phyloP scores from a whole-genome alignment of 2,329 filamentous ascomycete genomes.

The Xylariomycetidae sp. region DNA sequence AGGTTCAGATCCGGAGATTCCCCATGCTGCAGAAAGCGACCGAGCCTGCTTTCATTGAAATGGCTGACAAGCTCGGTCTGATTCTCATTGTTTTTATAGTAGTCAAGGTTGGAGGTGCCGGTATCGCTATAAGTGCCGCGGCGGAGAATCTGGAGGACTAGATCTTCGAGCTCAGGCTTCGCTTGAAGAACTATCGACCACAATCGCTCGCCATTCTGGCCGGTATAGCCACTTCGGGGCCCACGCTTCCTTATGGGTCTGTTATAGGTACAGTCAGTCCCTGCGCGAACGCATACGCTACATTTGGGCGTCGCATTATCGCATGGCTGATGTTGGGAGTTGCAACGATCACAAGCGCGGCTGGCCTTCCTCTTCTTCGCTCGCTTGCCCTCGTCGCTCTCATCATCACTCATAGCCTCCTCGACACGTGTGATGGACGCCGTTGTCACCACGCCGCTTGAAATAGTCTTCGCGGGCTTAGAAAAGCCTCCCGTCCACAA shows the following conservation, averaged over 20 bases:
- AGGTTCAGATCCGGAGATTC: conserved; percentile 23
- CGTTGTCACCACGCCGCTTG: conserved; percentile 14
- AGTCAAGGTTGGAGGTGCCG: conserved; percentile 26
- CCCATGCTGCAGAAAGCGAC: conserved; percentile 25
- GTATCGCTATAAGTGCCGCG: conserved; percentile 24
- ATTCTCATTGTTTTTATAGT: conserved; percentile 28
- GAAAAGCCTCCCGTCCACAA: too few relatives aligned
- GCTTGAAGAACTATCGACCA: conserved; percentile 29
- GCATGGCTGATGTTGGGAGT: conserved; percentile 43
- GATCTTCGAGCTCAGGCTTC: conserved; percentile 26
- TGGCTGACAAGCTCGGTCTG: conserved; percentile 27
- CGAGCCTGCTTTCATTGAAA: conserved; percentile 28
- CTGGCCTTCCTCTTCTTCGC: conserved; percentile 32
- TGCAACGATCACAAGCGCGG: conserved; percentile 39
- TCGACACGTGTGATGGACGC: conserved; percentile 13
- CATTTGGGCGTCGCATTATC: conserved; percentile 43
- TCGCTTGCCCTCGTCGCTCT: conserved; percentile 28
- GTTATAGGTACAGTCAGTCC: conserved; percentile 30
- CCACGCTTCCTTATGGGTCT: conserved; percentile 29
- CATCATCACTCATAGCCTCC: conserved; percentile 30
- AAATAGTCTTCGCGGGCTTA: too few relatives aligned
- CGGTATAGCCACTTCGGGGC: conserved; percentile 29
- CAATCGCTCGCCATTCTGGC: conserved; percentile 29
- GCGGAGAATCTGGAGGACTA: conserved; percentile 25
- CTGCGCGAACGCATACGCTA: conserved; percentile 37